Evolutionary conservation across 208 protist genomes (phyloP), one percentile per base, ranked within the genome.

Genomic region (Acanthamoeba healyi): DNA sequence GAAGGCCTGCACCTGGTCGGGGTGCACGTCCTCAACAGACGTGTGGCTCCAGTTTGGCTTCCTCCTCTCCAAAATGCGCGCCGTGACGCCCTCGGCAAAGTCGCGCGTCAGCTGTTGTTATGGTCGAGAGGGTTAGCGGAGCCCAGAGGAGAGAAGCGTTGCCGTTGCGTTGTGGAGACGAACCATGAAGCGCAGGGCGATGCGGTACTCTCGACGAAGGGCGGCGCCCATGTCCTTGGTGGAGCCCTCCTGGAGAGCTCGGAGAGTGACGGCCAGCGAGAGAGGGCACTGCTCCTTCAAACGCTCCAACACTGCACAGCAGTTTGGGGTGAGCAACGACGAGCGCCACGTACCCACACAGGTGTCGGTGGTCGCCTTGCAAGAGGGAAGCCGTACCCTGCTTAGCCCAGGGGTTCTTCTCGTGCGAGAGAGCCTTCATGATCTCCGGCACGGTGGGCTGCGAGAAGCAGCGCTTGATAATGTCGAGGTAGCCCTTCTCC

Each of bases 401-500:
- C 32, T 90, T 90, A 12, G 82, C 82, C 82, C 82, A 90, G 15
- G 82, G 82, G 51, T 90, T 6, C 24, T 67, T 67, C 56, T 90
- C 82, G 34, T 58, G 51, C 7, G 82, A 58, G n/a, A 90, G 49
- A 7, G 82, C 82, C 34, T 56, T 58, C 40, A 90, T 90, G 82
- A 90, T 90, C 32, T 90, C 82, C 15, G 44, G 17, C 34, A 90
- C 82, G 15, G 82, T 67, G 38, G 40, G 34, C 7, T 90, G 15
- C 12, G 82, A 90, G 82, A 90, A 90, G 82, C 82, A 90, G 26
- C 82, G 38, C 34, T 67, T 90, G 56, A 90, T 90, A 14, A 90
- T 90, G 32, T 90, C 82, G 6, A 90, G 82, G 38, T 90, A 90
- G 19, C 82, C 82, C 38, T 90, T 90, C 34, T 90, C 82, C 51